Conservation (phyloP, 2,329 filamentous ascomycete genomes). For the Calonectria leucothoes region DNA sequence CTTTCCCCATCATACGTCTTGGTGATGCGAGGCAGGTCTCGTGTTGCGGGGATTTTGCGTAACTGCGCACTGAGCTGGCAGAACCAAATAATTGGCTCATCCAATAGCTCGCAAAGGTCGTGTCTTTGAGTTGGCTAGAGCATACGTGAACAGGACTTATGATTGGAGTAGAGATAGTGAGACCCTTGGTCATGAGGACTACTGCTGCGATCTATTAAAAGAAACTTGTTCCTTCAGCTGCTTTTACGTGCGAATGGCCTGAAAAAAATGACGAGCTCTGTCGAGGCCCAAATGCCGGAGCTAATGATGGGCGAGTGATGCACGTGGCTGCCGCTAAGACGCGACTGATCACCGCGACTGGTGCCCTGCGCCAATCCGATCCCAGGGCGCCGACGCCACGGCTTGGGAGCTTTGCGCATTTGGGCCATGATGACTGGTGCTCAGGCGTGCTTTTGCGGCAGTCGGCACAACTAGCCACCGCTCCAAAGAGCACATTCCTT, state of each 20-base stretch:
- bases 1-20: too few relatives aligned
- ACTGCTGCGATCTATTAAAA: background rate
- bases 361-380: background rate
- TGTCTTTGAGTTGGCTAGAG: background rate
- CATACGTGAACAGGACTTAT: background rate
- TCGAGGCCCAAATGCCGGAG: background rate
- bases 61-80: background rate
- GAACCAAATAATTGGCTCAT: background rate
- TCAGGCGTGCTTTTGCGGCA: background rate
- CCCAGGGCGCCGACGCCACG: background rate
- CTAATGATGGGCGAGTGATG: background rate
- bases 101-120: background rate
- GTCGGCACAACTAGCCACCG: constrained; percentile 16
- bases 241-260: background rate
- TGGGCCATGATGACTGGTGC: background rate
- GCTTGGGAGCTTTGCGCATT: background rate
- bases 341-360: background rate
- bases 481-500: background rate
- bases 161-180: background rate
- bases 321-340: background rate
- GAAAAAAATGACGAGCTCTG: background rate
- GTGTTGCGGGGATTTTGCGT: background rate
- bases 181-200: background rate
- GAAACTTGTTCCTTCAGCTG: background rate
- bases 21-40: background rate